phyloP scores from a whole-genome alignment of 2,329 filamentous ascomycete genomes.

The Pseudogymnoascus sp. region DNA sequence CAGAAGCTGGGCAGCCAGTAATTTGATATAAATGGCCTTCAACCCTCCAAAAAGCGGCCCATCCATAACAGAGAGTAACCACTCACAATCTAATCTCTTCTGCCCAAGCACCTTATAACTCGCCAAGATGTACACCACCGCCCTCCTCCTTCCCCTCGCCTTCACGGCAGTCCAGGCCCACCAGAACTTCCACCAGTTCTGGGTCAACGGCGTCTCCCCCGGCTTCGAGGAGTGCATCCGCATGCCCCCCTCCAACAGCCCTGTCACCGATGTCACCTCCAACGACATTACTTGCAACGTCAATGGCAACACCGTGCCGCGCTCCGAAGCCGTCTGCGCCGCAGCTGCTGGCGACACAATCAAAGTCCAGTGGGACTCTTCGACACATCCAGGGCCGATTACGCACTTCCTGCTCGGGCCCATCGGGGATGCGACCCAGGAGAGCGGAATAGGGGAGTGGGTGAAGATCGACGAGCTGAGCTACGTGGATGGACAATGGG shows the following conservation, averaged over 20 bases:
- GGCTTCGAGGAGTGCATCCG: conserved; percentile 39
- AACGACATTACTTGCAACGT: conserved; percentile 45
- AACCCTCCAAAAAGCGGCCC: neutral
- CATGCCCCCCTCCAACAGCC: conserved; percentile 43
- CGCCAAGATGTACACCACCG: neutral
- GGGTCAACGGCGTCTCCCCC: conserved; percentile 33
- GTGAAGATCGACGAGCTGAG: conserved; percentile 28
- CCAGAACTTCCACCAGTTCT: conserved; percentile 37
- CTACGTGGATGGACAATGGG: conserved; percentile 26
- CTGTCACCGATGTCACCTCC: conserved; percentile 29
- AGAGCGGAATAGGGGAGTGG: conserved; percentile 28
- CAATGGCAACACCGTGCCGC: conserved; percentile 22
- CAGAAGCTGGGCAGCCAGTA: neutral
- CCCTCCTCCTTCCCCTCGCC: neutral
- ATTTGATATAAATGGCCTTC: neutral
- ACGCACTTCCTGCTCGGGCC: conserved; percentile 33
- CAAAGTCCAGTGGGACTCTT: conserved; percentile 34
- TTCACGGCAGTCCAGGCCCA: conserved; percentile 29
- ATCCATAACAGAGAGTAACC: neutral
- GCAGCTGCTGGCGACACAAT: conserved; percentile 31
- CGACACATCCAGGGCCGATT: conserved; percentile 34
- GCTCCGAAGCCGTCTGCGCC: conserved; percentile 27
- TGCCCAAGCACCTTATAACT: neutral
- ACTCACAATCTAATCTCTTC: neutral
- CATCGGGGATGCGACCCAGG: conserved; percentile 22